These are phyloP conservation scores for Paracoccidioides lutzii DNA, from an alignment of 2,329 filamentous ascomycete species.

Conservation along the genomic window DNA sequence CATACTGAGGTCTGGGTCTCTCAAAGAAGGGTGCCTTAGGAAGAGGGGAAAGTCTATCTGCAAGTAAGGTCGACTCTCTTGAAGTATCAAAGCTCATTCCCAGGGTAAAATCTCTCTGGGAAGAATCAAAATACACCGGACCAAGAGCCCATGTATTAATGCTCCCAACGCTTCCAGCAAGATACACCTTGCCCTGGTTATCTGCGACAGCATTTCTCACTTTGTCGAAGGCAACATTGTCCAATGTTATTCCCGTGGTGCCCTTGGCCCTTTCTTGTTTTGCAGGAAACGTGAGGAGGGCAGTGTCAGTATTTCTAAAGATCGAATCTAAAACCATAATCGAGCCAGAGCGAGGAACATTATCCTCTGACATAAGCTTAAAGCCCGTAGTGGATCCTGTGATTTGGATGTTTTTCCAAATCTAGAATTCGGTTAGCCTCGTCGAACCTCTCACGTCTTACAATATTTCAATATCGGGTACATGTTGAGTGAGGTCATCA, in stretches of 20 bases:
- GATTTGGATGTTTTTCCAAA: slow-evolving; percentile 4
- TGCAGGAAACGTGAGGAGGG: neutral
- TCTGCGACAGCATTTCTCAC: slow-evolving; percentile 3
- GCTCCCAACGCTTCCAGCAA: neutral
- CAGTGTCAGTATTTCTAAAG: slow-evolving; percentile 1
- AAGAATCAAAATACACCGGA: slow-evolving; percentile 1
- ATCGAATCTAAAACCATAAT: slow-evolving; percentile 2
- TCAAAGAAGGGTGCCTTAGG: slow-evolving; percentile 4
- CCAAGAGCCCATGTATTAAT: slow-evolving; percentile 5
- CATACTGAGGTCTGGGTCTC: slow-evolving; percentile 11
- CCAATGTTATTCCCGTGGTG: slow-evolving; percentile 5
- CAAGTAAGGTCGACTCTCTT: neutral
- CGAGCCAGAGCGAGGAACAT: neutral
- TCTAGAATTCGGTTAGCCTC: neutral
- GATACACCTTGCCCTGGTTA: slow-evolving; percentile 4
- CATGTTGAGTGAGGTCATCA: neutral
- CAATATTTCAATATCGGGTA: neutral
- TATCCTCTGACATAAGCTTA: slow-evolving; percentile 2
- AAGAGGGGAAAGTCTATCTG: neutral
- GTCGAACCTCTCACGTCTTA: neutral
- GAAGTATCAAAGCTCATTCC: neutral
- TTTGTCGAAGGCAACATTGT: slow-evolving; percentile 3
- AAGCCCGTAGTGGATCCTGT: slow-evolving; percentile 1
- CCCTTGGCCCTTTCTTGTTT: neutral
- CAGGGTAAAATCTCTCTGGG: neutral